Percentiles rank a stretch among this genome's conserved stretches.
These are phyloP conservation scores for Avena eriantha DNA, from an alignment of 176 grass and related monocot species.

Conservation along the genomic window DNA sequence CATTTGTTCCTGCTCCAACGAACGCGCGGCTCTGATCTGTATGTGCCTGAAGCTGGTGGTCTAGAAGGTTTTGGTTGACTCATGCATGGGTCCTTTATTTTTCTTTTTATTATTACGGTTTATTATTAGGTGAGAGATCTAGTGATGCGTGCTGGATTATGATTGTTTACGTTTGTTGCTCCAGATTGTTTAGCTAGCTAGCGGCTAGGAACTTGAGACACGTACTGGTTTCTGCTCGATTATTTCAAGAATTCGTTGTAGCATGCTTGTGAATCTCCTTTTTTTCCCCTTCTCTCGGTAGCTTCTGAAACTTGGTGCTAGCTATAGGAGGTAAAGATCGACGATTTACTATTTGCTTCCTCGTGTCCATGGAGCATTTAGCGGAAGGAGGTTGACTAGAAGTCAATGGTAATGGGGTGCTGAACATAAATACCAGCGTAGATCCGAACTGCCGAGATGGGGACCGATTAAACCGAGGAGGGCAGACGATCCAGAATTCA, in stretches of 20 bases:
- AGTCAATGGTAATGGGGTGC: neutral
- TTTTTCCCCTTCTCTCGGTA: neutral
- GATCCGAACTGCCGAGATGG: neutral
- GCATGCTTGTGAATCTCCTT: neutral
- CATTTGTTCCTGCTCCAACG: neutral
- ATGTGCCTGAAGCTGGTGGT: neutral
- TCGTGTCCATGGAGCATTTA: conserved; percentile 6
- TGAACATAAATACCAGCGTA: neutral
- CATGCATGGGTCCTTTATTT: neutral
- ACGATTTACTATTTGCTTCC: neutral
- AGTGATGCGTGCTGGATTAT: conserved; percentile 2
- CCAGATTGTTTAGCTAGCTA: conserved; percentile 19
- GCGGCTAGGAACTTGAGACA: conserved; percentile 4
- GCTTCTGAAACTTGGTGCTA: neutral
- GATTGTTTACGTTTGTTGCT: neutral
- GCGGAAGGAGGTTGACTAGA: neutral
- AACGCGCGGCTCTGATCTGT: neutral
- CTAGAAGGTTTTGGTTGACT: conserved; percentile 34
- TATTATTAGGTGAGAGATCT: neutral
- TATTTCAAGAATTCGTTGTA: conserved; percentile 38
- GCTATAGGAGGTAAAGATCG: neutral
- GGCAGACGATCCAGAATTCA: conserved; percentile 3
- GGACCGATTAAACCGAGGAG: conserved; percentile 20
- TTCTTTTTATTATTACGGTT: neutral
- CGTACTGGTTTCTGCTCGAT: neutral